phyloP scores from a whole-genome alignment of 169 alveolate species.

The Plasmodium cynomolgi region DNA sequence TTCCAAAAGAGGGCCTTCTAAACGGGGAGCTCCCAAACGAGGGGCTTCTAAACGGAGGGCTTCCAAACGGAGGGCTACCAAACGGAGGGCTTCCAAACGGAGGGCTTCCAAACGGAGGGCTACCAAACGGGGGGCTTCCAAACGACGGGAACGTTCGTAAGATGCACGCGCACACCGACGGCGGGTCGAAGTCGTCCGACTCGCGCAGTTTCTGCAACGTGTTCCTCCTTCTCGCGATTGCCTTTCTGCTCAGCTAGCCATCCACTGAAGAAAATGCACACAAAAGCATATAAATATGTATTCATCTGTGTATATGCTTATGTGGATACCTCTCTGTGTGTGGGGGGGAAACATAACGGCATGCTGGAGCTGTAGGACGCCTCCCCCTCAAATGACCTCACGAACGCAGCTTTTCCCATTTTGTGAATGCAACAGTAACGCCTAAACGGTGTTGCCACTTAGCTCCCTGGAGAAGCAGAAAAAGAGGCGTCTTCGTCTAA shows the following conservation, averaged over 20 bases:
- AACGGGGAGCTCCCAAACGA: background rate
- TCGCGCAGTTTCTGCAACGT: background rate
- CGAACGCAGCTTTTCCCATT: background rate
- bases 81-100: background rate
- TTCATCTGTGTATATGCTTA: background rate
- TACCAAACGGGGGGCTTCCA: background rate
- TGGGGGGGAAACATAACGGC: background rate
- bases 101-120: background rate
- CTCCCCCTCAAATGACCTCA: background rate
- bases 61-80: background rate
- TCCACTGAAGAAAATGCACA: background rate
- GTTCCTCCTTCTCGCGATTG: background rate
- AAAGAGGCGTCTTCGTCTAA: background rate
- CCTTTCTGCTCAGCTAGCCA: background rate
- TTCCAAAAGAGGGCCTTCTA: background rate
- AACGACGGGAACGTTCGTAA: background rate
- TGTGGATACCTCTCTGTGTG: background rate
- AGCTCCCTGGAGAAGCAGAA: background rate
- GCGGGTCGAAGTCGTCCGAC: background rate
- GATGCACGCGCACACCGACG: background rate
- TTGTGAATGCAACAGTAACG: background rate
- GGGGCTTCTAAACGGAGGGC: background rate
- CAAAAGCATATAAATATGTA: no score
- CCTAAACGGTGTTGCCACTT: background rate
- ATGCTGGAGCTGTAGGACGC: background rate